Base-by-base conservation (phyloP, 2,329 filamentous ascomycete genomes). In the Aureobasidium musti region DNA sequence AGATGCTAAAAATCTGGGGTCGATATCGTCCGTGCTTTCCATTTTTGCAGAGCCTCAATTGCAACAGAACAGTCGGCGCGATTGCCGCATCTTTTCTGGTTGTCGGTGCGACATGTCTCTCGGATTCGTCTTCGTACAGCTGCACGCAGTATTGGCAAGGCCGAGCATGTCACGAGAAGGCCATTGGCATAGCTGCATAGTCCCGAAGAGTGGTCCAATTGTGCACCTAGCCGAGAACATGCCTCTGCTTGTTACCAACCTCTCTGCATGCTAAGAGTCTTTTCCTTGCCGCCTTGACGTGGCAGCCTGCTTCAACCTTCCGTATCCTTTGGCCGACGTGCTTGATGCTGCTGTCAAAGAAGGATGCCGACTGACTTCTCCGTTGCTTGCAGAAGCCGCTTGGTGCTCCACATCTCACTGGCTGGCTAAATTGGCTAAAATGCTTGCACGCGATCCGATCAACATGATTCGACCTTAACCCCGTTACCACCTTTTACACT, bases 381-480 rank as follows among this genome's bases (percentile, higher is more conserved):
- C 57, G 57, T 14, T 37, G 56, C 28, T 21, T n/a, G 23, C 28
- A n/a, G 39, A 45, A 30, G 13, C 23, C n/a, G n/a, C n/a, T n/a
- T n/a, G 30, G 26, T 14, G n/a, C 37, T 45, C 54, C 54, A 59
- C 57, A 61, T 41, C 57, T 26, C 41, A 49, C n/a, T 61, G 43
- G 57, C 57, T 61, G 57, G 57, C 57, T 61, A 61, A 61, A 61
- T 28, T 61, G 57, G 59, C 33, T 63, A 63, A 63, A 63, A 50
- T 26, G 30, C 53, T 26, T 61, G 19, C 41, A 37, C 28, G n/a
- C 45, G 45, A 63, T 63, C 39, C 41, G 59, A 63, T 52, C 59
- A 26, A 23, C 57, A 49, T 49, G 41, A 37, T 49, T 61, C 30
- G 43, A 61, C 26, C 39, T 61, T 61, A 59, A 45, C 33, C 54